Conservation (phyloP, 1,139 yeast species). For the Lodderomyces parapsilosis region DNA sequence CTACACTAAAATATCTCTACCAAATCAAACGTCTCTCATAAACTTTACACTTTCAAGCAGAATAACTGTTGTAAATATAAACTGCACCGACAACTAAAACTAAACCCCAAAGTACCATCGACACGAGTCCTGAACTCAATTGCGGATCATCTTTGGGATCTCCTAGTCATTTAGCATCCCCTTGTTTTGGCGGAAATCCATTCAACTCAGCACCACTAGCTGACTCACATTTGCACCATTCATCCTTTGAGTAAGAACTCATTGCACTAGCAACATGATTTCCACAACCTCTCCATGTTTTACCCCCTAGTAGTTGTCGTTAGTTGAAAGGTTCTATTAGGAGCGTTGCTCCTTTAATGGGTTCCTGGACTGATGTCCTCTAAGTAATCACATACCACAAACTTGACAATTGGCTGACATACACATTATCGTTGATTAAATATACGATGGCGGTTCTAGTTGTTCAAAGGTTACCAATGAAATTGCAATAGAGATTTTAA, state of each 20-base stretch:
- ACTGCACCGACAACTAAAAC: not conserved
- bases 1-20: not conserved
- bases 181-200: constrained; percentile 19
- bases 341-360: too few species aligned
- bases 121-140: not conserved
- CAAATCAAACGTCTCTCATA: not conserved
- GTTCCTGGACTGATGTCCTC: not conserved
- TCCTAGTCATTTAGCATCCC: constrained; percentile 14
- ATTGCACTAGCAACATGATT: constrained; percentile 41
- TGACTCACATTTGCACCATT: constrained; percentile 35
- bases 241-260: constrained; percentile 29
- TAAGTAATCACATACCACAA: constrained; percentile 17
- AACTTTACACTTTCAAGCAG: not conserved
- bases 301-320: constrained; percentile 18
- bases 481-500: too few species aligned
- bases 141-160: constrained; percentile 4
- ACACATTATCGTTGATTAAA: constrained; percentile 18
- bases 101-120: not conserved
- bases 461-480: too few species aligned
- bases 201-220: constrained; percentile 15
- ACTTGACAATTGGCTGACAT: constrained; percentile 19
- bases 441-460: too few species aligned
- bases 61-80: not conserved
- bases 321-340: not conserved
- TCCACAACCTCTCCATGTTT: constrained; percentile 50